phyloP scores from a whole-genome alignment of 2,329 filamentous ascomycete species.

The Clonostachys byssicola region DNA sequence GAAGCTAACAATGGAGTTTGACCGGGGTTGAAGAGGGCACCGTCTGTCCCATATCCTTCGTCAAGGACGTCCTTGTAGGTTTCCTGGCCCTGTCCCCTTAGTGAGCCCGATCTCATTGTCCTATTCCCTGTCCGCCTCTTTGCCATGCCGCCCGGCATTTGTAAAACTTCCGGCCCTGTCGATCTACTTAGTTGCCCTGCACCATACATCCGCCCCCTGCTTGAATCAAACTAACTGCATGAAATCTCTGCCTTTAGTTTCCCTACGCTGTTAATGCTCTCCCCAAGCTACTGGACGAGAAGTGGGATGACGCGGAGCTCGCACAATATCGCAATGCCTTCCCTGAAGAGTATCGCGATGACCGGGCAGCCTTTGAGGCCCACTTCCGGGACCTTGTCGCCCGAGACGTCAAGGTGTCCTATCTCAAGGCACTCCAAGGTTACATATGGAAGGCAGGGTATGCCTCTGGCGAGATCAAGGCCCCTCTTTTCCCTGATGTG shows the following conservation, averaged over 20 bases:
- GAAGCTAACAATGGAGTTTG: constrained; percentile 1
- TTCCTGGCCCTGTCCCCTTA: neutral
- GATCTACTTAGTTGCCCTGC: neutral
- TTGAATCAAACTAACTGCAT: neutral
- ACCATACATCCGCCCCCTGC: neutral
- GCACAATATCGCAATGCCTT: constrained; percentile 67
- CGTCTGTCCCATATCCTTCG: constrained; percentile 79
- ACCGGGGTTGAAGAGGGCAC: constrained; percentile 60
- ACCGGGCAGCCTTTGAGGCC: constrained; percentile 54
- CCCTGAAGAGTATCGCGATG: constrained; percentile 56
- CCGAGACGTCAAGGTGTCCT: constrained; percentile 70
- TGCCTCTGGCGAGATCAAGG: constrained; percentile 61
- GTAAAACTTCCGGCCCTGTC: neutral
- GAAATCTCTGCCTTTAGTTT: constrained; percentile 46
- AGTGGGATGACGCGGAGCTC: constrained; percentile 66
- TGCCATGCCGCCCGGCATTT: neutral
- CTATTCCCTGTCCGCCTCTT: neutral
- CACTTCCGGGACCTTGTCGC: constrained; percentile 69
- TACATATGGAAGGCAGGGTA: constrained; percentile 77
- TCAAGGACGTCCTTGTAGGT: constrained; percentile 78
- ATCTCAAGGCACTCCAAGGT: constrained; percentile 76
- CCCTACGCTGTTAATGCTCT: constrained; percentile 70
- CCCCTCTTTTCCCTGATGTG: constrained; percentile 73
- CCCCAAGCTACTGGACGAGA: constrained; percentile 54
- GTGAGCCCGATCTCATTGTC: neutral